These are phyloP conservation scores for Myriosclerotinia duriaeana DNA, from an alignment of 2,329 filamentous ascomycete genomes.

Conservation along the genomic window DNA sequence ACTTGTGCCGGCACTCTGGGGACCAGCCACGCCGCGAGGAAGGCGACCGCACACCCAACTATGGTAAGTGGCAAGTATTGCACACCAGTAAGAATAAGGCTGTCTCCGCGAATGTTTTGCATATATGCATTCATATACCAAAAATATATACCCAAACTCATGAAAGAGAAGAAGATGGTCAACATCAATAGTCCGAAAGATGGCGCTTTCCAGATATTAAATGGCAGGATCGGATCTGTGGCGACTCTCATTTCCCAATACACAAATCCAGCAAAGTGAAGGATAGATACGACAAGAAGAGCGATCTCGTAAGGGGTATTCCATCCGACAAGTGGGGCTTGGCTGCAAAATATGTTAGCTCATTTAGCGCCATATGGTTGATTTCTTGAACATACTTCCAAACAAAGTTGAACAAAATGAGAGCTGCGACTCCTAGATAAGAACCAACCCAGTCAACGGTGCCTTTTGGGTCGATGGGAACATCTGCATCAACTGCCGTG, in stretches of 20 bases:
- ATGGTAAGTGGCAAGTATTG: slow-evolving; percentile 47
- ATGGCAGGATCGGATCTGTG: slow-evolving; percentile 31
- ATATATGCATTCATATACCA: slow-evolving; percentile 52
- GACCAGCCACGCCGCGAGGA: slow-evolving; percentile 48
- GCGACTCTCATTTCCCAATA: slow-evolving; percentile 30
- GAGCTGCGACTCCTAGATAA: slow-evolving; percentile 42
- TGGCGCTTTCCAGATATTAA: slow-evolving; percentile 33
- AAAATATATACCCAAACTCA: slow-evolving; percentile 44
- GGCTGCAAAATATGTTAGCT: slow-evolving; percentile 23
- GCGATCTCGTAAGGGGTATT: slow-evolving; percentile 26
- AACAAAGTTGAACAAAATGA: slow-evolving; percentile 52
- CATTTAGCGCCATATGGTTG: background rate
- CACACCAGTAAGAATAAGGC: slow-evolving; percentile 44
- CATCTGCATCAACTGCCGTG: slow-evolving; percentile 13
- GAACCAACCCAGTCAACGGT: slow-evolving; percentile 46
- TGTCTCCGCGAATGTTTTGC: slow-evolving; percentile 46
- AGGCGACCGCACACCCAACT: slow-evolving; percentile 43
- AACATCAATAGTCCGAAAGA: slow-evolving; percentile 30
- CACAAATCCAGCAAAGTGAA: slow-evolving; percentile 26
- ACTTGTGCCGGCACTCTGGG: slow-evolving; percentile 49
- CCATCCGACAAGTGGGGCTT: slow-evolving; percentile 34
- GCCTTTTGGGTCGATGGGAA: slow-evolving; percentile 38
- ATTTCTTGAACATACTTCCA: slow-evolving; percentile 46
- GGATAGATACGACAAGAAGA: slow-evolving; percentile 27
- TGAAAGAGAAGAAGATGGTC: slow-evolving; percentile 29